phyloP scores from a whole-genome alignment of 1,284 basidiomycete species.

The Wallemia mellicola region DNA sequence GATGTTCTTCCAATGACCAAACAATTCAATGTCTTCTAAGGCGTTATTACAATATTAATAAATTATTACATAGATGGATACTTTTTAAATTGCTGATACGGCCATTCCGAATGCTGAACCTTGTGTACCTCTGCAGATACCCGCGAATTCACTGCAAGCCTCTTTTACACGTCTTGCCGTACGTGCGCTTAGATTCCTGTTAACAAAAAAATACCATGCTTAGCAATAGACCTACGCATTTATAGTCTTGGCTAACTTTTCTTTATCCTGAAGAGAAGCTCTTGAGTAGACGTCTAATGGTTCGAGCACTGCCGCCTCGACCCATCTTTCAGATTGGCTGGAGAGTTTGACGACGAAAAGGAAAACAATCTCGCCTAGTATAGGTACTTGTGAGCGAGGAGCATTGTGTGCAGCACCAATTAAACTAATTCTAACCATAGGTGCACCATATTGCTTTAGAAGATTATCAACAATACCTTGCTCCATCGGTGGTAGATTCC shows the following conservation, averaged over 20 bases:
- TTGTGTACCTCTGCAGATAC: background rate
- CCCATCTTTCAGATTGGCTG: background rate
- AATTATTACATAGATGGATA: background rate
- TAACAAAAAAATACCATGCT: background rate
- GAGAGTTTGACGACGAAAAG: background rate
- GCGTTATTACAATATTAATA: background rate
- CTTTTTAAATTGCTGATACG: background rate
- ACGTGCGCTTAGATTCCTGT: background rate
- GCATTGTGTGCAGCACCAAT: background rate
- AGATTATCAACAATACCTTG: background rate
- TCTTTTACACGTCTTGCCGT: background rate
- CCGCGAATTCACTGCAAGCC: background rate
- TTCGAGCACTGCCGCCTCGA: background rate
- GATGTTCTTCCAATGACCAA: slow-evolving; percentile 33
- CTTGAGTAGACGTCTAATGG: background rate
- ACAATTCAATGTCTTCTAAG: slow-evolving; percentile 38
- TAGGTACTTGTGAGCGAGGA: background rate
- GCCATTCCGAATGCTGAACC: background rate
- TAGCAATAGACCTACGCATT: background rate
- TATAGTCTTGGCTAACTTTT: background rate
- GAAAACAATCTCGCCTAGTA: background rate
- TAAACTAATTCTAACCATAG: background rate
- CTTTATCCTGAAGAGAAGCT: background rate
- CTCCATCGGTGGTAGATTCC: background rate
- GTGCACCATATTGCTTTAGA: background rate